Evolutionary conservation across 768 basidiomycete genomes (phyloP), one percentile per base, ranked within the genome.

Genomic region (Lactifluus hygrophoroides): DNA sequence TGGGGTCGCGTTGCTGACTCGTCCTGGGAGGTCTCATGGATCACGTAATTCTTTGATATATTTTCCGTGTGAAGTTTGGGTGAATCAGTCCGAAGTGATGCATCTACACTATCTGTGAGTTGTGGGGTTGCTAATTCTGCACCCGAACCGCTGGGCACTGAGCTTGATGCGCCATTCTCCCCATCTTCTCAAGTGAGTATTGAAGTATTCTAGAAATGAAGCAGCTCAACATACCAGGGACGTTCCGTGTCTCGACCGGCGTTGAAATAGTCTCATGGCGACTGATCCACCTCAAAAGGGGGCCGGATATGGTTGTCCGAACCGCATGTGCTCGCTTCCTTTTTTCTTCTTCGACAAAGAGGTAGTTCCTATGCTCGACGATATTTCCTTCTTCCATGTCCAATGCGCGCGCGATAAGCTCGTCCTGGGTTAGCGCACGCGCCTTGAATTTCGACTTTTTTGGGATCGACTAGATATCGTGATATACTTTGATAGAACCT

Each of bases 301-400:
- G 87, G 0, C 86, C 90, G 27, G 82, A 73, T 8, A 85, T 75
- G 11, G 74, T 69, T n/a, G 78, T 73, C 44, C 86, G 82, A 28
- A 85, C 80, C 25, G 84, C 83, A 13, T 75, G 72, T 25, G 80
- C 84, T 32, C 81, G 81, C 66, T 80, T 83, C 8, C 90, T 81
- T 64, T 88, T 90, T 71, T 90, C 89, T 66, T 90, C 90, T 64
- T 94, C 92, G 2, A 82, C 71, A 50, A 77, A 80, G 28, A 94
- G 80, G 66, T 93, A 94, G 64, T 91, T 81, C 35, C 80, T 76
- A 62, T 94, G 88, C 47, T 90, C 84, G 5, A 77, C 76, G 21
- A 85, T 82, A 68, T 94, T 94, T 0, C 85, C 84, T 69, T 92
- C 91, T 69, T 94, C 92, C 52, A 84, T 90, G 65, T 92, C 88